Evolutionary conservation across 2,329 filamentous ascomycete genomes (phyloP).

Genomic region (Fusarium cicatricum): DNA sequence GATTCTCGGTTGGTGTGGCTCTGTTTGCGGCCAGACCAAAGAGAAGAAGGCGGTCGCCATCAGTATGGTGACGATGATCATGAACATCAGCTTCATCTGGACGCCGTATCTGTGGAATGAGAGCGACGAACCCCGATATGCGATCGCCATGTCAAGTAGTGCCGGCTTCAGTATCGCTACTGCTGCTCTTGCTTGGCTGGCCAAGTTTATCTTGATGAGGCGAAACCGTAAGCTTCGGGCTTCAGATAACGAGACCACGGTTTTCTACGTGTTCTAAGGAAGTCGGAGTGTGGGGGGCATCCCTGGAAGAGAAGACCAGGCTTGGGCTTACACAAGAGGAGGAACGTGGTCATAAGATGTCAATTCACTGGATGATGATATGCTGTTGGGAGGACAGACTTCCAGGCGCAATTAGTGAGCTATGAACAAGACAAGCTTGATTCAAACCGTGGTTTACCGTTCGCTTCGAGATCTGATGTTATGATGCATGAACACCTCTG

Average conservation of each 20-base stretch:
- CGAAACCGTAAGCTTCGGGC: constrained; percentile 48
- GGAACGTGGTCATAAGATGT: too few relatives aligned
- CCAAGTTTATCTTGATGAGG: constrained; percentile 46
- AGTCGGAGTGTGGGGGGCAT: not conserved
- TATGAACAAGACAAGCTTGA: too few relatives aligned
- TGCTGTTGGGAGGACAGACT: too few relatives aligned
- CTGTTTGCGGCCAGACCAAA: constrained; percentile 55
- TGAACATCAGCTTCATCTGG: constrained; percentile 42
- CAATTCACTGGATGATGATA: too few relatives aligned
- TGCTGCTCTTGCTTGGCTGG: constrained; percentile 50
- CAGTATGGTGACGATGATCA: constrained; percentile 44
- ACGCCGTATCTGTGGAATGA: constrained; percentile 40
- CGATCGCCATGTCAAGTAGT: constrained; percentile 34
- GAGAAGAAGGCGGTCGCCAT: constrained; percentile 59
- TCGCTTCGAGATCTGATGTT: too few relatives aligned
- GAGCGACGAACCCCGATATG: constrained; percentile 37
- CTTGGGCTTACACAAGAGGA: too few relatives aligned
- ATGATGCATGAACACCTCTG: too few relatives aligned
- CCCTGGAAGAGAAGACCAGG: too few relatives aligned
- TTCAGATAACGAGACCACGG: constrained; percentile 35
- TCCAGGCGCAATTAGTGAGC: too few relatives aligned
- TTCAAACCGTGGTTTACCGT: too few relatives aligned
- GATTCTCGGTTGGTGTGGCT: constrained; percentile 55
- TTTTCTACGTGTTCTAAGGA: constrained; percentile 45
- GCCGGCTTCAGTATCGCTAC: constrained; percentile 47